Conservation (phyloP, 805 yeast genomes). For the Wickerhamiella siamensis region DNA sequence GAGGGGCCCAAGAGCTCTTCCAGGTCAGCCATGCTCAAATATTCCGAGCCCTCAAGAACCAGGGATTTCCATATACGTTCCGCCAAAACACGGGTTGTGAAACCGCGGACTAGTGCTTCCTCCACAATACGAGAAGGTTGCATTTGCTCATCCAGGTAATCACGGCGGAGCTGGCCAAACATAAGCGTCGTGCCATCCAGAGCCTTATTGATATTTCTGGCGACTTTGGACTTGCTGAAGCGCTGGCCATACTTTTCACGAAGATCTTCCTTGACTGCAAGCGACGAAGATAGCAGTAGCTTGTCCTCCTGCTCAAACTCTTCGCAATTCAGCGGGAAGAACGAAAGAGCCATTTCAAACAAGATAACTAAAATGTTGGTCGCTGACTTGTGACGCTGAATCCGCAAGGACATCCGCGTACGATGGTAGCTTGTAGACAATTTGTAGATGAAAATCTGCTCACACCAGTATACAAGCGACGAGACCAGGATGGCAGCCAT, state of each 20-base stretch:
- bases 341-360: slow-evolving; percentile 22
- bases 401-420: slow-evolving; percentile 27
- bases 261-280: slow-evolving; percentile 12
- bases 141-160: slow-evolving; percentile 8
- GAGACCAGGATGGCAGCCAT: slow-evolving; percentile 27
- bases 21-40: slow-evolving; percentile 24
- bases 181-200: slow-evolving; percentile 21
- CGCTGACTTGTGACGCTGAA: slow-evolving; percentile 25
- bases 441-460: slow-evolving; percentile 26
- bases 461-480: slow-evolving; percentile 25
- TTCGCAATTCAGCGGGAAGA: slow-evolving; percentile 24
- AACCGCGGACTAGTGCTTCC: slow-evolving; percentile 22
- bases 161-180: slow-evolving; percentile 16
- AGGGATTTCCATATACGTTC: slow-evolving; percentile 29
- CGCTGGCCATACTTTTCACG: neutral
- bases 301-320: slow-evolving; percentile 28
- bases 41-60: slow-evolving; percentile 26
- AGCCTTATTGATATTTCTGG: slow-evolving; percentile 18
- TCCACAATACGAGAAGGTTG: slow-evolving; percentile 20
- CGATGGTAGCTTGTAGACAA: slow-evolving; percentile 29
- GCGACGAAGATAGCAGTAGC: slow-evolving; percentile 18
- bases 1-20: slow-evolving; percentile 22
- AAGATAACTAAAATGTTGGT: slow-evolving; percentile 21
- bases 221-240: slow-evolving; percentile 5
- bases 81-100: slow-evolving; percentile 23